A percentile compares a stretch with the other conserved stretches of the same genome.
Conservation (phyloP, 345 rosid genomes). For the Salix suchowensis region DNA sequence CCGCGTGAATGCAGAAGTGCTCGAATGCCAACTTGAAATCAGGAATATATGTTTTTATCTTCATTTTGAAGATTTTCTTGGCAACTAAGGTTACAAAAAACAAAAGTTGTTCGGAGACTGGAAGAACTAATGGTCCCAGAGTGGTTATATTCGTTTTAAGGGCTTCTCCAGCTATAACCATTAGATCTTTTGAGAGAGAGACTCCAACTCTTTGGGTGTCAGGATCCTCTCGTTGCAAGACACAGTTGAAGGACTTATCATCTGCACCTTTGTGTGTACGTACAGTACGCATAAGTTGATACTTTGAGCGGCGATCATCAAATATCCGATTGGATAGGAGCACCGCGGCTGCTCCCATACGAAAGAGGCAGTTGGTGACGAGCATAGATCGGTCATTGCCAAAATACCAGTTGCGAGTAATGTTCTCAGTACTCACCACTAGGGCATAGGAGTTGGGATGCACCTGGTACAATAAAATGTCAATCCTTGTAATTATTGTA, state of each 20-base stretch:
- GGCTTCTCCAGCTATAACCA: constrained; percentile 95
- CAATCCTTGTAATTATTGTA: neutral
- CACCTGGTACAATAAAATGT: neutral
- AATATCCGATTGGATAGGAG: constrained; percentile 17
- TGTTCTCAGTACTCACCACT: constrained; percentile 26
- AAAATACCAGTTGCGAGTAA: constrained; percentile 17
- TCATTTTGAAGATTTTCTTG: constrained; percentile 57
- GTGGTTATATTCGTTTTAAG: constrained; percentile 84
- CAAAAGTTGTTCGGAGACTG: constrained; percentile 83
- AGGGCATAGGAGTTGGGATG: constrained; percentile 20
- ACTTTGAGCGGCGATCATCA: constrained; percentile 21
- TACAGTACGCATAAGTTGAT: constrained; percentile 15
- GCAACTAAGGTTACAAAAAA: constrained; percentile 62
- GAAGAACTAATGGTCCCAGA: constrained; percentile 75
- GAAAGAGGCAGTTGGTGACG: constrained; percentile 24
- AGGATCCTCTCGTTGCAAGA: constrained; percentile 13
- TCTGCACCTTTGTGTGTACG: constrained; percentile 22
- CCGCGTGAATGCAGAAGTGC: constrained; percentile 84
- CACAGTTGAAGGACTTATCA: constrained; percentile 13
- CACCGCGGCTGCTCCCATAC: constrained; percentile 23
- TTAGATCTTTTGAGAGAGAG: constrained; percentile 78
- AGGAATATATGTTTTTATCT: constrained; percentile 66
- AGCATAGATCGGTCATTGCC: constrained; percentile 25
- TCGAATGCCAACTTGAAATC: constrained; percentile 86
- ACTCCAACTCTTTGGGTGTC: constrained; percentile 53